Percentiles rank a stretch among this genome's conserved stretches.
Evolutionary conservation across 148 eudicot genomes (phyloP).

Genomic region (Rhododendron williamsianum): DNA sequence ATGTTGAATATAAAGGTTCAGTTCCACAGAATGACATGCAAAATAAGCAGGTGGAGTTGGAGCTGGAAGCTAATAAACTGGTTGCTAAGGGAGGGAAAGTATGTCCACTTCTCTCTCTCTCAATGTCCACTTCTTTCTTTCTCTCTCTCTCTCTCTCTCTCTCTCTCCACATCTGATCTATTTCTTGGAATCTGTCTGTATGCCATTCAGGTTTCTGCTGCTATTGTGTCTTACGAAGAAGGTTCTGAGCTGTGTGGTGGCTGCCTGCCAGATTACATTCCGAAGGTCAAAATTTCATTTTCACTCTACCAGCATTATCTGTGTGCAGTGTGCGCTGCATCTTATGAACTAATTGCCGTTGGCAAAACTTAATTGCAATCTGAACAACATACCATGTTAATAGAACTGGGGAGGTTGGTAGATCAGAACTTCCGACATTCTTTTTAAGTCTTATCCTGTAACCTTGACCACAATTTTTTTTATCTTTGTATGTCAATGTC

Average conservation of each 20-base stretch:
- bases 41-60: constrained; percentile 50
- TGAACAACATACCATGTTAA: background rate
- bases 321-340: background rate
- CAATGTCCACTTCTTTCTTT: constrained; percentile 6
- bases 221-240: constrained; percentile 54
- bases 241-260: constrained; percentile 74
- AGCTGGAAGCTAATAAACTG: constrained; percentile 50
- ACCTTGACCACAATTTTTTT: background rate
- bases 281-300: constrained; percentile 38
- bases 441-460: background rate
- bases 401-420: background rate
- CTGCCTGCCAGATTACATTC: constrained; percentile 75
- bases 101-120: constrained; percentile 6
- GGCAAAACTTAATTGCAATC: background rate
- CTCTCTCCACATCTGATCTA: background rate
- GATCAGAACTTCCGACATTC: background rate
- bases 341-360: background rate
- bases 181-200: background rate
- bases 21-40: constrained; percentile 55
- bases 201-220: constrained; percentile 48
- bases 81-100: constrained; percentile 67
- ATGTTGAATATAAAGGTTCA: constrained; percentile 77
- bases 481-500: background rate
- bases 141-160: background rate
- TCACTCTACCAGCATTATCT: background rate